phyloP scores from a whole-genome alignment of 805 yeast genomes.

The Saccharomycopsis babjevae region DNA sequence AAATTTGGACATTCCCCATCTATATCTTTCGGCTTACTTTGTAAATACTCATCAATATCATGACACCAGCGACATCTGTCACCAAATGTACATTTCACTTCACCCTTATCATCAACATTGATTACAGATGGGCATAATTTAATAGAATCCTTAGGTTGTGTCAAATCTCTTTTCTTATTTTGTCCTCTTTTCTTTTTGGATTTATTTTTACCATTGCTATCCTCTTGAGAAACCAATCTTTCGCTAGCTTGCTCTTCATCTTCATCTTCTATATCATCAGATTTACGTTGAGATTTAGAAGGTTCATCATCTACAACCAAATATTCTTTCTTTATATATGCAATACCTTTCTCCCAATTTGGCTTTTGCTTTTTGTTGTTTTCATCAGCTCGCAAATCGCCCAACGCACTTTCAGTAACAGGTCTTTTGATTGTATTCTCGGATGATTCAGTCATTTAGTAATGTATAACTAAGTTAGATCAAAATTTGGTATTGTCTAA shows the following conservation, averaged over 20 bases:
- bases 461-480: background rate
- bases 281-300: slow-evolving; percentile 4
- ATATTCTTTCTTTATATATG: slow-evolving; percentile 66
- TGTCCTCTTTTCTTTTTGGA: slow-evolving; percentile 60
- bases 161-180: slow-evolving; percentile 70
- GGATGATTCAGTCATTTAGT: background rate
- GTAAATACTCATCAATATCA: slow-evolving; percentile 55
- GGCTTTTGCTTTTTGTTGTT: background rate
- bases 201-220: slow-evolving; percentile 30
- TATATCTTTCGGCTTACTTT: slow-evolving; percentile 59
- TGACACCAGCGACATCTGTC: slow-evolving; percentile 64
- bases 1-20: slow-evolving; percentile 80
- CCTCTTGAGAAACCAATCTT: slow-evolving; percentile 38
- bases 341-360: slow-evolving; percentile 40
- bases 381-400: background rate
- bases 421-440: background rate
- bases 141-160: slow-evolving; percentile 53
- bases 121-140: slow-evolving; percentile 56
- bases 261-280: slow-evolving; percentile 33
- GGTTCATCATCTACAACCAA: slow-evolving; percentile 29
- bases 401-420: background rate
- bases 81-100: slow-evolving; percentile 48
- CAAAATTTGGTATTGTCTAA: background rate
- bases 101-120: slow-evolving; percentile 38
- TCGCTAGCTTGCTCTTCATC: slow-evolving; percentile 36